Evolutionary conservation across 129 eudicot species (phyloP).

Genomic region (Chrysanthemum lavandulifolium): DNA sequence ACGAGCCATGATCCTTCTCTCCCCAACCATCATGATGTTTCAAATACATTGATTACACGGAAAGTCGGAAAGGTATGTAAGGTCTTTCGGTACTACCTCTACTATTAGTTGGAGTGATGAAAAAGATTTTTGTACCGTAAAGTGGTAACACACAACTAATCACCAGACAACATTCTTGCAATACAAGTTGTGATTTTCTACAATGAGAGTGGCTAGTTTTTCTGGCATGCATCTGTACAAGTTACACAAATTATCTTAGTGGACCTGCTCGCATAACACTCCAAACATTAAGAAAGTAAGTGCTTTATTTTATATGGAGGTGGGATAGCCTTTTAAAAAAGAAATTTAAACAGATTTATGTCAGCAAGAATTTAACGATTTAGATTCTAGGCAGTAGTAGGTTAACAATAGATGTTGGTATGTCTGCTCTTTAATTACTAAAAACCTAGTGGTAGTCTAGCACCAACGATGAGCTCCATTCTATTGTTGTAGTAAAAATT

Average conservation of each 20-base stretch:
- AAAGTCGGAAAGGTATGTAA: background rate
- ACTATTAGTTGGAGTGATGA: background rate
- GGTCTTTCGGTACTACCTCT: background rate
- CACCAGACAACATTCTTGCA: background rate
- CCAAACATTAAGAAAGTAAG: background rate
- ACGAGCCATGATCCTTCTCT: background rate
- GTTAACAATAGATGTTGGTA: slow-evolving; percentile 4
- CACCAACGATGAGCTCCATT: slow-evolving; percentile 1
- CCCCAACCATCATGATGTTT: background rate
- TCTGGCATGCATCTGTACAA: background rate
- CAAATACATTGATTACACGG: background rate
- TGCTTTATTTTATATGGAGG: slow-evolving; percentile 16
- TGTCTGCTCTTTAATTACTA: background rate
- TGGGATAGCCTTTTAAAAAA: slow-evolving; percentile 5
- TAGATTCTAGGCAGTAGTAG: slow-evolving; percentile 11
- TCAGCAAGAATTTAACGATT: background rate
- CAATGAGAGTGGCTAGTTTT: background rate
- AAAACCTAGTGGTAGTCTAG: background rate
- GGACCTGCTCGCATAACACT: background rate
- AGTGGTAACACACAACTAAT: background rate
- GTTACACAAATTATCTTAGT: no score
- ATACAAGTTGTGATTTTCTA: slow-evolving; percentile 4
- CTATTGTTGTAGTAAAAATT: background rate
- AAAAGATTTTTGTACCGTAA: background rate
- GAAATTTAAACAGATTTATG: slow-evolving; percentile 6